These are phyloP conservation scores for Fusarium sp. DNA, from an alignment of 2,329 filamentous ascomycete genomes.

Conservation along the genomic window DNA sequence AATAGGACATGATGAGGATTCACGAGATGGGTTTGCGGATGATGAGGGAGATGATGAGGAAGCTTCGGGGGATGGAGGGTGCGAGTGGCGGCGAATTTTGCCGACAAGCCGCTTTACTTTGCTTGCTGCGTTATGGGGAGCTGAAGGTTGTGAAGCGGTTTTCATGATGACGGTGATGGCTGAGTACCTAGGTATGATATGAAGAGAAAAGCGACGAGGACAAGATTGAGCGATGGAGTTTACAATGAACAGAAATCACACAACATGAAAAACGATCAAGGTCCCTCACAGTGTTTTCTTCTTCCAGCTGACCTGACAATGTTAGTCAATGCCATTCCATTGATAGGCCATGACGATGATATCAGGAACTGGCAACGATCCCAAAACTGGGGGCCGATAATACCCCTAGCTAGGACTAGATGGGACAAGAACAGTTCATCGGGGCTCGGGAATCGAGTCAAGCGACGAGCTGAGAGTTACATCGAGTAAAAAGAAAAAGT, in stretches of 20 bases:
- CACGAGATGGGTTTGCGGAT: conserved; percentile 17
- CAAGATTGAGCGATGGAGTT: background rate
- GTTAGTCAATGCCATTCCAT: conserved; percentile 13
- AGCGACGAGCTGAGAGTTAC: background rate
- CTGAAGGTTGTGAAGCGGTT: conserved; percentile 20
- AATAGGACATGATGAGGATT: conserved; percentile 25
- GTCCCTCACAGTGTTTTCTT: background rate
- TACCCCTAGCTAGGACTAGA: background rate
- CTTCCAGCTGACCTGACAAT: conserved; percentile 2
- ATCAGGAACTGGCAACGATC: conserved; percentile 19
- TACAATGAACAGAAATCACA: background rate
- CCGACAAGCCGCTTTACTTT: conserved; percentile 37
- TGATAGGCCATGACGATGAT: conserved; percentile 30
- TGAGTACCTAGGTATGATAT: background rate
- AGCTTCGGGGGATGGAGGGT: conserved; percentile 9
- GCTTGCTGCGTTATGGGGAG: conserved; percentile 13
- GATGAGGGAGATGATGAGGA: conserved; percentile 19
- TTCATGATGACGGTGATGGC: conserved; percentile 18
- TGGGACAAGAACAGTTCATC: background rate
- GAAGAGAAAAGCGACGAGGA: background rate
- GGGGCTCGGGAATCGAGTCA: conserved; percentile 13
- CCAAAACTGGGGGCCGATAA: conserved; percentile 5
- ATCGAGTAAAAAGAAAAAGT: background rate
- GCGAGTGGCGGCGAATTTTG: conserved; percentile 35
- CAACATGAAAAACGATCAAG: background rate